Conservation (phyloP, 1,139 yeast genomes). For the Candida mesenterica region DNA sequence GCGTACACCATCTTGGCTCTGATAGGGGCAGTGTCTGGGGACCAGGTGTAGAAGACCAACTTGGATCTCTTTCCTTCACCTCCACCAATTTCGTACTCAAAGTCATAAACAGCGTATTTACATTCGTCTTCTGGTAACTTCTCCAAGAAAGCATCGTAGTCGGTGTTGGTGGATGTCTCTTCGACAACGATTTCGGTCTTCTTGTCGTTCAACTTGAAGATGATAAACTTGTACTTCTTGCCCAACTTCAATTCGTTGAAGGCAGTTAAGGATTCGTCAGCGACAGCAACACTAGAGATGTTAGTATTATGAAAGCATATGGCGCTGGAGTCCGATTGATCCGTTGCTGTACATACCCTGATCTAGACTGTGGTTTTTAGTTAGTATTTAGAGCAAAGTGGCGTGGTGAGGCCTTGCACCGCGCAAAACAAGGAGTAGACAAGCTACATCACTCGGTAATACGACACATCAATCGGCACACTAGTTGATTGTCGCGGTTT, state of each 20-base stretch:
- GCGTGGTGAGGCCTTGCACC: too few relatives aligned
- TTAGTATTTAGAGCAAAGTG: slow-evolving; percentile 2
- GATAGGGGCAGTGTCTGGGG: slow-evolving; percentile 96
- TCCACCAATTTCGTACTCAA: slow-evolving; percentile 84
- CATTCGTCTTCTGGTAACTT: slow-evolving; percentile 94
- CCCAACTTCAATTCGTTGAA: slow-evolving; percentile 96
- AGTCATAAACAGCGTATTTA: slow-evolving; percentile 94
- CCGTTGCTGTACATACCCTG: slow-evolving; percentile 60
- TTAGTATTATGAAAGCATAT: slow-evolving; percentile 27
- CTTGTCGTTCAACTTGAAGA: slow-evolving; percentile 75
- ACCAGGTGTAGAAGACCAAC: slow-evolving; percentile 93
- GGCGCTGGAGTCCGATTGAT: too few relatives aligned
- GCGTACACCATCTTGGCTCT: slow-evolving; percentile 98
- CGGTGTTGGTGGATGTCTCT: slow-evolving; percentile 68
- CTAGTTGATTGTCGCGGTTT: slow-evolving; percentile 1
- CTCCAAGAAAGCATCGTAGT: slow-evolving; percentile 81
- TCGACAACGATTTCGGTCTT: slow-evolving; percentile 92
- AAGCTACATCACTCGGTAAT: neutral
- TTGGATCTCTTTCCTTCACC: slow-evolving; percentile 97
- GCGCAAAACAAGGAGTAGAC: neutral
- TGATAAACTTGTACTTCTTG: slow-evolving; percentile 80
- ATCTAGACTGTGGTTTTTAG: slow-evolving; percentile 51
- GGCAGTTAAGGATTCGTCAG: slow-evolving; percentile 89
- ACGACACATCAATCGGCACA: neutral
- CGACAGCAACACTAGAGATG: slow-evolving; percentile 76